Base-by-base conservation (phyloP, 1,284 basidiomycete species). In the Trichosporon asahii region DNA sequence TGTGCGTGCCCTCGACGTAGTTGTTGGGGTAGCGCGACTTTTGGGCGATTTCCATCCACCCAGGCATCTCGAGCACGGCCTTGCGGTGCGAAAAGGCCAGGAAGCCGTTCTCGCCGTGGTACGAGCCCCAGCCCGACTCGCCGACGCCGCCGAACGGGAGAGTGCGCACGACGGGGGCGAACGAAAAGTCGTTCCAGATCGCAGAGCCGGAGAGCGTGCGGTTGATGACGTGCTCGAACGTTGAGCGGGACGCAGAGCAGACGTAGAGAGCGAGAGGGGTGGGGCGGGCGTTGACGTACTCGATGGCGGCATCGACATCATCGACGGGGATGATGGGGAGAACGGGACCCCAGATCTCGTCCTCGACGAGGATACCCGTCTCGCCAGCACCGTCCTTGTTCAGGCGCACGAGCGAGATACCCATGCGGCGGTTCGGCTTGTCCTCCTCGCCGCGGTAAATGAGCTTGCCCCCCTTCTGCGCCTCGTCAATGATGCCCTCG, bases 301-400 rank as follows among this genome's bases (percentile, higher is more conserved):
- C 84, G 71, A 94, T 89, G 2, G 90, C 92, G 61, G 88, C 89
- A 37, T 93, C 90, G 12, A 93, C 72, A 71, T 87, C 82, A 67
- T 87, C 87, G 21, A 95, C 89, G 0, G 91, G 88, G 0, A 96
- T 85, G 66, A 97, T 87, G 6, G 93, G 90, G 23, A 96, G 84
- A 7, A 91, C 79, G 0, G 90, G 90, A 0, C 89, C 91, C 78
- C 92, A 90, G 14, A 89, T 82, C 78, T 91, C 90, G 65, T 94
- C 90, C 81, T 88, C 87, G 88, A 94, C 88, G 73, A 94, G 78
- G 0, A 71, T 68, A 79, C 94, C 92, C 25, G 68, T 69, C 71
- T 89, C 88, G 0, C 77, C 79, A 61, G 84, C 80, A 5, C 90
- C 90, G 73, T 91, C 87, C 69, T 85, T 86, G 44, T 76, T 77